Base-by-base conservation (phyloP, 2,329 filamentous ascomycete genomes). In the Fusarium illudens region DNA sequence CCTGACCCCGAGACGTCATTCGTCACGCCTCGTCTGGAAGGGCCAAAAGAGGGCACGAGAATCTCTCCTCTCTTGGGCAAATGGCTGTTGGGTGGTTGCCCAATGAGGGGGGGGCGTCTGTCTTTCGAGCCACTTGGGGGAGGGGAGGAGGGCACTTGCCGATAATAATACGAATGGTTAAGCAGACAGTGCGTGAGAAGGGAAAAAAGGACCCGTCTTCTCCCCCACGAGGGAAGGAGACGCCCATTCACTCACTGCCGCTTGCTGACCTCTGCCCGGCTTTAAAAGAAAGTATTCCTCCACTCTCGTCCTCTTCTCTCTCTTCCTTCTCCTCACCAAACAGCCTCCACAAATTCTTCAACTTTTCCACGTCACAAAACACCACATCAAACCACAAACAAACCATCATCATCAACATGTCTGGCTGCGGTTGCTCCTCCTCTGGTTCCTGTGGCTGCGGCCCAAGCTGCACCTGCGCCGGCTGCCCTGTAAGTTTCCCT, bases 381-480 rank as follows among this genome's bases (percentile, higher is more conserved):
- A 64, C 34, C 39, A 33, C 58, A 55, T 51, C 54, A 54, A 19
- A 54, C 11, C 25, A 17, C 20, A 59, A 52, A 55, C 25, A 33
- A 60, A 64, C 29, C 51, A 63, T 75, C 74, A 81, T 63, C 69
- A 63, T 75, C 74, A 81, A 61, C 70, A 83, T 83, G 81, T 74
- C 75, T 74, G 79, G 76, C 72, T 83, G 79, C 69, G 80, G 80
- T 72, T 82, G 81, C 67, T 71, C 79, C 69, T 70, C 76, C 53
- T 77, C 79, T 64, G 81, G 80, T 70, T 72, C 77, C 55, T 83
- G 81, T 74, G 72, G 74, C 73, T 83, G 81, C 75, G 81, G 81
- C 71, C 72, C 75, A 29, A 39, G 67, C 75, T 83, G 81, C 80
- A 77, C 79, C 67, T 83, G 81, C 69, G 67, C 74, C 48, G 75